phyloP scores from a whole-genome alignment of 2,329 filamentous ascomycete species.

The Nannizziopsis arthrosporioides region DNA sequence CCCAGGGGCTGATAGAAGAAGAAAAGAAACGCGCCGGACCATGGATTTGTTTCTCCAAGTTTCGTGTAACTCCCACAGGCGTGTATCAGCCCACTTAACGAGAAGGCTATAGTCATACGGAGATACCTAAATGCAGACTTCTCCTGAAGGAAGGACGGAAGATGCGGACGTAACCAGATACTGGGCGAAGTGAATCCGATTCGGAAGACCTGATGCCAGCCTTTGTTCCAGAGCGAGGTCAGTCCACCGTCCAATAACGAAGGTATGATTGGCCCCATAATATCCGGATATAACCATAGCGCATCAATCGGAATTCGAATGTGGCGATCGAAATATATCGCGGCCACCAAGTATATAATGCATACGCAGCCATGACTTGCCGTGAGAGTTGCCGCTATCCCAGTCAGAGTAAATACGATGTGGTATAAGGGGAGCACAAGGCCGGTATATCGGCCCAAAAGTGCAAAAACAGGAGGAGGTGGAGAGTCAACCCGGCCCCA shows the following conservation, averaged over 20 bases:
- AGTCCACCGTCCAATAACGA: constrained; percentile 51
- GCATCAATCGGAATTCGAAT: constrained; percentile 46
- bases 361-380: constrained; percentile 51
- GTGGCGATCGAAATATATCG: constrained; percentile 41
- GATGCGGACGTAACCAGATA: constrained; percentile 30
- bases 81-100: constrained; percentile 46
- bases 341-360: constrained; percentile 46
- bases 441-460: constrained; percentile 30
- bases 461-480: constrained; percentile 35
- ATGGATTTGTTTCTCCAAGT: constrained; percentile 47
- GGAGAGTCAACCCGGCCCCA: constrained; percentile 43
- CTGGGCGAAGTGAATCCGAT: constrained; percentile 38
- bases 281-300: constrained; percentile 50
- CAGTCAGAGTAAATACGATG: constrained; percentile 44
- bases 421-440: constrained; percentile 45
- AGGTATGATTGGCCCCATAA: constrained; percentile 41
- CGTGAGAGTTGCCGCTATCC: constrained; percentile 49
- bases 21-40: constrained; percentile 48
- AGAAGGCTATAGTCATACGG: constrained; percentile 24
- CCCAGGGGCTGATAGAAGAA: constrained; percentile 61
- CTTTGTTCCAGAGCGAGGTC: constrained; percentile 68
- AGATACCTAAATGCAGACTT: constrained; percentile 7
- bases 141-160: constrained; percentile 16
- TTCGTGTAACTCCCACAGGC: constrained; percentile 56
- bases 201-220: constrained; percentile 88